Evolutionary conservation across 2,329 filamentous ascomycete species (phyloP), one percentile per base, ranked within the genome.

Genomic region (Lachnellula suecica): DNA sequence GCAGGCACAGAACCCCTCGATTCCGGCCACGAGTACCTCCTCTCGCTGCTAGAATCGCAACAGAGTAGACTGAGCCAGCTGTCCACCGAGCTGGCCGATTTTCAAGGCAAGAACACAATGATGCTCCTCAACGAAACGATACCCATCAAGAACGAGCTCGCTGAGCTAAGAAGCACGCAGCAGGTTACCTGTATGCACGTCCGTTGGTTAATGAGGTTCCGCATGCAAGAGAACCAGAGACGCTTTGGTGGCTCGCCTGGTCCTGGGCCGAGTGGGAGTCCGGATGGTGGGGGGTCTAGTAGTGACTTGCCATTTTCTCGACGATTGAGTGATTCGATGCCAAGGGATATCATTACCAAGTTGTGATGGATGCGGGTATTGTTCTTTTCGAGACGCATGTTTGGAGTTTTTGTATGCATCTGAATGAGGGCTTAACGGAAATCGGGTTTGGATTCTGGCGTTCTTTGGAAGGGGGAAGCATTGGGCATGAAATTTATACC

Each of bases 61-160:
- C 79, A 83, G 60, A 75, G 64, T 65, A 79, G 73, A 67, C 77
- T 85, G 38, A 79, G 82, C 59, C 77, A 81, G 44, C 68, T 85
- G 2, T 78, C 81, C 46, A 77, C 81, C 50, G 77, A 77, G 38
- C 62, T 85, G 34, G 79, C 76, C 19, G 81, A 84, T 52, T 72
- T 83, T 45, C 82, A 85, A 62, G 79, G 78, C 3, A 76, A 80
- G 44, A 81, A 84, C 62, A 81, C 77, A 27, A 78, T 83, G 68
- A 78, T 81, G 74, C 74, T 83, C 8, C 74, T 85, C 62, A 84
- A 83, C 59, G 80, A 85, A 65, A 78, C 81, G 4, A 75, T 83
- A 62, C 81, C 79, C 7, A 77, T 85, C 54, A 81, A 82, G 51
- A 81, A 85, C 53, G 80, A 84, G 66, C 74, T 85, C n/a, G 76